phyloP scores from a whole-genome alignment of 768 basidiomycete genomes.

The Amanita rimosa region DNA sequence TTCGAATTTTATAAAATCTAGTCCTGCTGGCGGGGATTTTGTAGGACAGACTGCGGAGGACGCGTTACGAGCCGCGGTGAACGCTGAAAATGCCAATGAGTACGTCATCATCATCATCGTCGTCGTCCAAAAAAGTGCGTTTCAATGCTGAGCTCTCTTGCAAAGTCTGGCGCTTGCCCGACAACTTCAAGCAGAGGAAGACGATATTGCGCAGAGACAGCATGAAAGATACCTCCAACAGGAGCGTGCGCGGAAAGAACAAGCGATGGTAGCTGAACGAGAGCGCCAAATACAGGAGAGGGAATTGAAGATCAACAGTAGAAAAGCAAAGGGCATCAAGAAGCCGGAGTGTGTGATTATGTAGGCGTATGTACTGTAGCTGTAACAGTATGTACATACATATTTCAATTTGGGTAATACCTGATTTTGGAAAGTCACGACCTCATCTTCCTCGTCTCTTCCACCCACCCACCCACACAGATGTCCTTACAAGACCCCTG shows the following conservation, averaged over 20 bases:
- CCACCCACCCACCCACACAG: not conserved
- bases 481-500: not conserved
- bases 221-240: constrained; percentile 18
- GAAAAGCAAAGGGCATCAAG: constrained; percentile 25
- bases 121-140: not conserved
- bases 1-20: constrained; percentile 48
- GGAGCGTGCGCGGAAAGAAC: constrained; percentile 13
- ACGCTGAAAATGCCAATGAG: constrained; percentile 41
- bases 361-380: constrained; percentile 18
- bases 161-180: constrained; percentile 56
- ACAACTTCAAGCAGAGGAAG: constrained; percentile 76
- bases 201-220: constrained; percentile 34
- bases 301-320: constrained; percentile 16
- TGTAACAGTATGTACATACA: no score
- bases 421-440: not conserved
- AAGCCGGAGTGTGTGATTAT: constrained; percentile 47
- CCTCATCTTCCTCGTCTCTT: not conserved
- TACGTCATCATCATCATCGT: no score
- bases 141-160: constrained; percentile 1
- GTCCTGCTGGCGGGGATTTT: constrained; percentile 71
- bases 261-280: constrained; percentile 16
- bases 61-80: constrained; percentile 38
- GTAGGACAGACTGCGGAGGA: constrained; percentile 63
- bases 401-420: not conserved
- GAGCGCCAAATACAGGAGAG: constrained; percentile 16